phyloP scores from a whole-genome alignment of 2,329 filamentous ascomycete genomes.

The Ascochyta pisi region DNA sequence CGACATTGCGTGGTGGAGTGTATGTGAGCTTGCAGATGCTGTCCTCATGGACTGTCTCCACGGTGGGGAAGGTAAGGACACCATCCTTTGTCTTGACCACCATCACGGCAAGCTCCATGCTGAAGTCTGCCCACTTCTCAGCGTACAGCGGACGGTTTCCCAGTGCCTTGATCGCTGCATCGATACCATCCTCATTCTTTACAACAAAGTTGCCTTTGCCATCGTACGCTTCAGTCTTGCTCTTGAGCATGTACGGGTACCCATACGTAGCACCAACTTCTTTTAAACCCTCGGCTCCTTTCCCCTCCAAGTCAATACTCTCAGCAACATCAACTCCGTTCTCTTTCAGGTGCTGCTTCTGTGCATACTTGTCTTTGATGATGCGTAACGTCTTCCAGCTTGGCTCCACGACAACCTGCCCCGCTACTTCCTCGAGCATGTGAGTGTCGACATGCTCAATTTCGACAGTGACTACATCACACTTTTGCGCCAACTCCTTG shows the following conservation, averaged over 20 bases:
- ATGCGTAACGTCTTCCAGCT: conserved; percentile 85
- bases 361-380: conserved; percentile 92
- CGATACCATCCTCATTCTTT: conserved; percentile 64
- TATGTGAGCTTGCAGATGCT: conserved; percentile 94
- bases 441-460: conserved; percentile 96
- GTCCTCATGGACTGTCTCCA: conserved; percentile 95
- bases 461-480: conserved; percentile 87
- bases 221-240: conserved; percentile 88
- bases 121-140: conserved; percentile 87
- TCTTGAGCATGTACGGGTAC: conserved; percentile 92
- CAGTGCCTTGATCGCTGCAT: conserved; percentile 72
- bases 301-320: conserved; percentile 69
- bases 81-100: conserved; percentile 85
- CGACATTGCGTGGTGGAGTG: conserved; percentile 77
- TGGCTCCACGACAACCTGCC: conserved; percentile 72
- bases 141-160: conserved; percentile 76
- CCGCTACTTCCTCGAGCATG: conserved; percentile 81
- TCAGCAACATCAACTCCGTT: conserved; percentile 75
- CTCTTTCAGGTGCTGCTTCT: conserved; percentile 79
- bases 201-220: conserved; percentile 79
- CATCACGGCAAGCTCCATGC: conserved; percentile 90
- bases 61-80: conserved; percentile 80
- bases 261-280: conserved; percentile 70
- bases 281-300: conserved; percentile 66
- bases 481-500: conserved; percentile 74